Conservation (phyloP, 1,139 yeast species). For the Nakaseomyces kungkrabaensis region DNA sequence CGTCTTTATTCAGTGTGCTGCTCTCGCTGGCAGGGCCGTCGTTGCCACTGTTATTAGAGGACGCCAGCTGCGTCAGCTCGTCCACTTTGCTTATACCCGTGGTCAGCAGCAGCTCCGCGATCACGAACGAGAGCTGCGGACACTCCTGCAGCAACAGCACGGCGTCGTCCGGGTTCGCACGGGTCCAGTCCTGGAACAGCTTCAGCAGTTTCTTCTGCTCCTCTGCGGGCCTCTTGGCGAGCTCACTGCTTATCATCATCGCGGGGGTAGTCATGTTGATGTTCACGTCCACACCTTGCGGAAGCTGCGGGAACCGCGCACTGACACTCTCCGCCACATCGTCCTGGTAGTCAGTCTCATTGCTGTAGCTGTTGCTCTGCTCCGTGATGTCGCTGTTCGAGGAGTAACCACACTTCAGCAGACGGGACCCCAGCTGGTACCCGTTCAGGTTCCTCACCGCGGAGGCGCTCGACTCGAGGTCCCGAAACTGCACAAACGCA, state of each 20-base stretch:
- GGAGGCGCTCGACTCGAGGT: constrained; percentile 72
- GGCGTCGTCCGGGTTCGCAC: constrained; percentile 53
- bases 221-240: constrained; percentile 36
- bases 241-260: constrained; percentile 47
- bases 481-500: constrained; percentile 76
- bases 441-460: constrained; percentile 86
- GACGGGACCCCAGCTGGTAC: constrained; percentile 63
- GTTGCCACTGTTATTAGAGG: constrained; percentile 7
- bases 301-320: constrained; percentile 34
- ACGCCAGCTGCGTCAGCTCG: constrained; percentile 28
- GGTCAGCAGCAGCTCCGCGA: constrained; percentile 67
- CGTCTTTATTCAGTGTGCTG: constrained; percentile 8
- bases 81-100: constrained; percentile 28
- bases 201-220: constrained; percentile 32
- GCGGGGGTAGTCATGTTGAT: constrained; percentile 50
- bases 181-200: constrained; percentile 57
- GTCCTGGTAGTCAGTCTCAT: too few species aligned
- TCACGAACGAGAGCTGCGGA: constrained; percentile 73
- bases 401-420: constrained; percentile 64
- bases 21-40: constrained; percentile 6
- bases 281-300: constrained; percentile 46
- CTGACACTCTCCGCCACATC: background rate
- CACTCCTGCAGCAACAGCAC: constrained; percentile 53
- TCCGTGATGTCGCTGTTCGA: constrained; percentile 19
- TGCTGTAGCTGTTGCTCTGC: constrained; percentile 1